Evolutionary conservation across 208 protist genomes (phyloP).

Genomic region (Leptomonas pyrrhocoris): DNA sequence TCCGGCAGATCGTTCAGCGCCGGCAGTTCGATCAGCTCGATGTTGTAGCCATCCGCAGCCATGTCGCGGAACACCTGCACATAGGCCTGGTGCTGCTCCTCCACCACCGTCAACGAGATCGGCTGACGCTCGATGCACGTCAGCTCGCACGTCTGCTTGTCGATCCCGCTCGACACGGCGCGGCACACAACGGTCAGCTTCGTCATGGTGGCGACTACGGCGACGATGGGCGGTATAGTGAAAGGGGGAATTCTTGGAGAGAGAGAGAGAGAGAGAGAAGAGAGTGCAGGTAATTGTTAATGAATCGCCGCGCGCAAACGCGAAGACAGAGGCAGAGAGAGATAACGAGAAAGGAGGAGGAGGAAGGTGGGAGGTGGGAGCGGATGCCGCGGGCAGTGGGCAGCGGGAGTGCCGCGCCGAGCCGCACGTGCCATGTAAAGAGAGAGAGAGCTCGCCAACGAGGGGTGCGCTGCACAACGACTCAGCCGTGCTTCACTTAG

Average conservation of each 20-base stretch:
- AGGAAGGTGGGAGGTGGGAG: neutral
- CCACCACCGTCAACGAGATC: conserved; percentile 32
- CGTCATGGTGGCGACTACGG: conserved; percentile 28
- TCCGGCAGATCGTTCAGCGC: conserved; percentile 49
- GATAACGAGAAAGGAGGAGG: neutral
- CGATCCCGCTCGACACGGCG: conserved; percentile 35
- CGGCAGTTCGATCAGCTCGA: conserved; percentile 50
- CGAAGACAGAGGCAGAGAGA: neutral
- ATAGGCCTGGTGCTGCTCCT: conserved; percentile 53
- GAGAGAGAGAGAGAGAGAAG: neutral
- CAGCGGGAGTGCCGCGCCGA: neutral
- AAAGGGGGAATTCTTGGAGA: neutral
- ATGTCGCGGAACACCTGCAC: conserved; percentile 44
- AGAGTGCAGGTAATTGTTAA: neutral
- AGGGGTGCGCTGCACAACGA: too few species aligned
- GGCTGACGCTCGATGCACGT: conserved; percentile 57
- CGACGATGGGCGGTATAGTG: neutral
- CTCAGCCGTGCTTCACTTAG: too few species aligned
- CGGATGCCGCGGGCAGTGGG: neutral
- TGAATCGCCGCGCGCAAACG: neutral
- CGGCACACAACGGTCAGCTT: conserved; percentile 54
- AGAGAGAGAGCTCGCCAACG: neutral
- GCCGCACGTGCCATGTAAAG: neutral
- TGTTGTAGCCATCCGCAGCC: conserved; percentile 47
- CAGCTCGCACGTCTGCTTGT: conserved; percentile 49